These are phyloP conservation scores for Bryum argenteum DNA, from an alignment of 225 moss, liverwort and hornwort genomes.

Conservation along the genomic window DNA sequence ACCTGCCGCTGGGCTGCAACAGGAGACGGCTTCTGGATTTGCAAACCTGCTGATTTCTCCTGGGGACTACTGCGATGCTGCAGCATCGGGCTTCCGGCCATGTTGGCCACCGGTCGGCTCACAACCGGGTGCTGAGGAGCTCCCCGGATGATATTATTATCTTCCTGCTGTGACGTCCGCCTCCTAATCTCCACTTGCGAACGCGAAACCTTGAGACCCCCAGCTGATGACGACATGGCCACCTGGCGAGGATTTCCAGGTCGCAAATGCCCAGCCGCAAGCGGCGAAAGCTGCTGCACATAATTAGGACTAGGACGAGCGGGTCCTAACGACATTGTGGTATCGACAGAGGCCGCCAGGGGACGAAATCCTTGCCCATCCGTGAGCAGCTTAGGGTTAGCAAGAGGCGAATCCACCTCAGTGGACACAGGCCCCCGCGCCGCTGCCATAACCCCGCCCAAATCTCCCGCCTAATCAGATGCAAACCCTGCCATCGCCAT, in stretches of 20 bases:
- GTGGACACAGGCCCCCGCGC: conserved; percentile 42
- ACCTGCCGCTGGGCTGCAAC: conserved; percentile 13
- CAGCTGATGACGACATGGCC: conserved; percentile 13
- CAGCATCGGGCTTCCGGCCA: conserved; percentile 45
- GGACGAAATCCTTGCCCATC: conserved; percentile 56
- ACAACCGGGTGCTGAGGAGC: conserved; percentile 52
- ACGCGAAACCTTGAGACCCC: conserved; percentile 40
- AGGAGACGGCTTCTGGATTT: conserved; percentile 40
- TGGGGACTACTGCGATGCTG: conserved; percentile 54
- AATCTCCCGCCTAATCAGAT: background rate
- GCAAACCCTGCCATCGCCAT: conserved; percentile 17
- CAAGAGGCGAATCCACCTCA: conserved; percentile 50
- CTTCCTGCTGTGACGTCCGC: conserved; percentile 43
- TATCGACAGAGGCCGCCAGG: conserved; percentile 40
- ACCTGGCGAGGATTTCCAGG: conserved; percentile 46
- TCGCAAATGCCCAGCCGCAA: background rate
- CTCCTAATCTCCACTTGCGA: conserved; percentile 50
- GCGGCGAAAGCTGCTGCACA: conserved; percentile 40
- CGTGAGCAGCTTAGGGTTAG: conserved; percentile 33
- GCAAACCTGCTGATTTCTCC: conserved; percentile 38
- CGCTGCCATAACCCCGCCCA: conserved; percentile 35
- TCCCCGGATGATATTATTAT: conserved; percentile 25
- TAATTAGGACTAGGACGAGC: conserved; percentile 27
- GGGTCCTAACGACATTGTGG: conserved; percentile 46
- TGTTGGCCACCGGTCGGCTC: conserved; percentile 54